Base-by-base conservation (phyloP, 805 yeast genomes). In the Danielia reshetovae region DNA sequence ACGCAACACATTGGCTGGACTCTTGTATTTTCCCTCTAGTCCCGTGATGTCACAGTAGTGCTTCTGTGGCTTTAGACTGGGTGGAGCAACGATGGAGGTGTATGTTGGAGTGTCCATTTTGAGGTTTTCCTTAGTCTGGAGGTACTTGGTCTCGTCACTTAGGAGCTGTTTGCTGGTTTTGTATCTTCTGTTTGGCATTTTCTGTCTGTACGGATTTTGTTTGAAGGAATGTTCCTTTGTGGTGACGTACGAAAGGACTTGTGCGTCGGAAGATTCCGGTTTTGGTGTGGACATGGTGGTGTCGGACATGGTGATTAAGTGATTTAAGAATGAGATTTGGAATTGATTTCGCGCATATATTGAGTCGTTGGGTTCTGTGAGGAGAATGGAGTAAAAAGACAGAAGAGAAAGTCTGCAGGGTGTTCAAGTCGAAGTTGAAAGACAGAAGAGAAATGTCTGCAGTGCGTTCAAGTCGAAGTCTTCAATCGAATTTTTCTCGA, bases 21-120 rank as follows among this genome's bases (percentile, higher is more conserved):
- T 72, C 52, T 75, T 80, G 66, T 90, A 90, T 19, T 62, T 72
- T 0, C 88, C 90, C 31, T 77, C 80, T 14, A 90, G 65, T 0
- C 98, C 98, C 0, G 97, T 90, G 30, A 90, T 79, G 54, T 93
- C 98, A 59, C 98, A 90, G 60, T 87, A 89, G 43, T 79, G 81
- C 61, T 82, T 86, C 12, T 70, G 64, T 0, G 97, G 97, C 43
- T 67, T 74, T 45, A 88, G 60, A 3, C 93, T 82, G 0, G 97
- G 97, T 3, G 96, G 95, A 0, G 96, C 95, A 18, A 76, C 76
- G 5, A 89, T 63, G 24, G 81, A 74, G 41, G 78, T 72, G 57
- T 76, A 85, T 0, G 90, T 84, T 8, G 87, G 79, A 5, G 76
- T 70, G 39, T 77, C 71, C 27, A 65, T 60, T 23, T 65, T 56